These are phyloP conservation scores for Biscutella laevigata DNA, from an alignment of 441 rosid species.

Conservation along the genomic window DNA sequence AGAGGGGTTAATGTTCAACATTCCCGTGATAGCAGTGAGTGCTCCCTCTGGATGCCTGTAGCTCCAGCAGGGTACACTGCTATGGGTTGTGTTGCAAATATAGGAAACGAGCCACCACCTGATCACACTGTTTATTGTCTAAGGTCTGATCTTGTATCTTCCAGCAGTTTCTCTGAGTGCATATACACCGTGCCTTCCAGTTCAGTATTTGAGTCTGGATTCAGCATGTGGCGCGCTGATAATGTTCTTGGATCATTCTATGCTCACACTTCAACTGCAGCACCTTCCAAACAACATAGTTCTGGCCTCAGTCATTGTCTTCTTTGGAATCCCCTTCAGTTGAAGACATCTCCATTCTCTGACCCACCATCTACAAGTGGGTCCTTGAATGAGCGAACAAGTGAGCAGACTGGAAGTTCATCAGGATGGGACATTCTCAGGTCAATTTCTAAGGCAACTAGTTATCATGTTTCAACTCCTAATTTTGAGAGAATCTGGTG, in stretches of 20 bases:
- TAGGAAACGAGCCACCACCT: slow-evolving; percentile 74
- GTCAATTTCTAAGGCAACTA: slow-evolving; percentile 67
- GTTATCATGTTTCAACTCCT: slow-evolving; percentile 64
- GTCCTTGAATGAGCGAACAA: slow-evolving; percentile 34
- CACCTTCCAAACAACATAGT: slow-evolving; percentile 51
- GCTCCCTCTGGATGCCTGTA: slow-evolving; percentile 97
- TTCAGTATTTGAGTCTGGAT: slow-evolving; percentile 52
- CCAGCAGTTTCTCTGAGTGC: slow-evolving; percentile 84
- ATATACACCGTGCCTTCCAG: slow-evolving; percentile 46
- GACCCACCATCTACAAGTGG: slow-evolving; percentile 30
- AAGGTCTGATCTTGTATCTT: slow-evolving; percentile 92
- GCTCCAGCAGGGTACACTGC: slow-evolving; percentile 88
- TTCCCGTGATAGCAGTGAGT: slow-evolving; percentile 42
- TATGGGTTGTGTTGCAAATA: slow-evolving; percentile 84
- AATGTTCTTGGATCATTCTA: slow-evolving; percentile 88
- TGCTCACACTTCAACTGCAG: slow-evolving; percentile 63
- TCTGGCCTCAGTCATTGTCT: slow-evolving; percentile 72
- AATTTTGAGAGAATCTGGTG: slow-evolving; percentile 98
- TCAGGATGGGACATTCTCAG: slow-evolving; percentile 86
- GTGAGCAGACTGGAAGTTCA: slow-evolving; percentile 42
- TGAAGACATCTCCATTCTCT: slow-evolving; percentile 35
- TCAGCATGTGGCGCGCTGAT: slow-evolving; percentile 94
- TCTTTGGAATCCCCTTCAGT: slow-evolving; percentile 58
- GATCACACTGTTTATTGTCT: slow-evolving; percentile 83
- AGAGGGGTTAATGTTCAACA: slow-evolving; percentile 31